Base-by-base conservation (phyloP, 768 basidiomycete species). In the Podaxis sp. region DNA sequence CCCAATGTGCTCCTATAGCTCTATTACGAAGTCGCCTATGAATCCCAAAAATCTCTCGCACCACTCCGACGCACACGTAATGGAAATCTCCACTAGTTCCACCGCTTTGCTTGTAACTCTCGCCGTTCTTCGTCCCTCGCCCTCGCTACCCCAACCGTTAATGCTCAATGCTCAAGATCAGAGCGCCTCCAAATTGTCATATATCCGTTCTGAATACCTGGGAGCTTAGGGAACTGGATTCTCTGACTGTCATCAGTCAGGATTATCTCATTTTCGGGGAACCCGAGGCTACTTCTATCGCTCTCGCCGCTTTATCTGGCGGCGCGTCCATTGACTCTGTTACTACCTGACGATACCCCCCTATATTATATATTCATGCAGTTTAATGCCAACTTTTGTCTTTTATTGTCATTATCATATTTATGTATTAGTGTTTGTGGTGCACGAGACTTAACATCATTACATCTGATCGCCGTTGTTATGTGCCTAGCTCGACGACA, bases 31-130 rank as follows among this genome's bases (percentile, higher is more conserved):
- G 12, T 8, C 46, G 33, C 54, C 58, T 26, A 54, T 40, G 46
- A 40, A 41, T 24, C 30, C 50, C 24, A 57, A 38, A 46, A 55
- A 33, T 8, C 36, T 40, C 44, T 44, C 60, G 26, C 48, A 58
- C 50, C 58, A 22, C 52, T 30, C 12, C 26, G 24, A 30, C 56
- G 49, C 52, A 58, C 60, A 49, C 55, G 51, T 41, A 55, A 84
- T 82, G 82, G 81, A 77, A 68, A 68, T 84, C 60, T 69, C 82
- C 48, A 68, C 82, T 46, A 82, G 80, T 71, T 78, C 82, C 24
- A 83, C 82, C 38, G 58, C 83, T 58, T 64, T 84, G 62, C 67
- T 83, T 53, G 80, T 82, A 41, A 74, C 80, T 17, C 72, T 84
- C 62, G 82, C 81, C 53, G 71, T 83, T 79, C 82, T 11, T 82